Percentiles rank a stretch among this genome's conserved stretches.
Evolutionary conservation across 345 rosid genomes (phyloP).

Genomic region (Iberis pinnata): DNA sequence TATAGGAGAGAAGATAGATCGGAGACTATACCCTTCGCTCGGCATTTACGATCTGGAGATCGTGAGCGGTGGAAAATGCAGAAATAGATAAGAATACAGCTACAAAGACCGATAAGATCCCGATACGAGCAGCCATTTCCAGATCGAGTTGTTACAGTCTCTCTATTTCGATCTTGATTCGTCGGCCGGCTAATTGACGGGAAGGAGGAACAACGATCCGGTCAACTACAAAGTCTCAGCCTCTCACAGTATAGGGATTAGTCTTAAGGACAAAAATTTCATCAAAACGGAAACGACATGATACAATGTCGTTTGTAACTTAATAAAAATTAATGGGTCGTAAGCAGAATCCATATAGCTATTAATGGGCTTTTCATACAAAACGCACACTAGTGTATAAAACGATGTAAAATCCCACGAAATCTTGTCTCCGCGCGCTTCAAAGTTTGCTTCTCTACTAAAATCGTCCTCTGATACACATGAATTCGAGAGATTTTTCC

Average conservation of each 20-base stretch:
- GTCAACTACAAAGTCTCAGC: slow-evolving; percentile 33
- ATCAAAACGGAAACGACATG: background rate
- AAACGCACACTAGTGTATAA: too few relatives aligned
- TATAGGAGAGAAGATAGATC: slow-evolving; percentile 1
- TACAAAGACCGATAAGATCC: slow-evolving; percentile 34
- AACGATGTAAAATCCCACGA: too few relatives aligned
- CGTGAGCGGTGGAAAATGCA: slow-evolving; percentile 37
- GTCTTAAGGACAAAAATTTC: background rate
- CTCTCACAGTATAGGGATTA: slow-evolving; percentile 22
- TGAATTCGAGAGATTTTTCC: too few relatives aligned
- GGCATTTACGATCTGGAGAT: slow-evolving; percentile 68
- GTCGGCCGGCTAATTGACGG: slow-evolving; percentile 15
- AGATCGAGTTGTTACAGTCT: too few relatives aligned
- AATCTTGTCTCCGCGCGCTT: too few relatives aligned
- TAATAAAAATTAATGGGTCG: slow-evolving; percentile 2
- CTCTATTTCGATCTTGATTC: too few relatives aligned
- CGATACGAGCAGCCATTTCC: slow-evolving; percentile 42
- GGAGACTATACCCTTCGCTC: slow-evolving; percentile 70
- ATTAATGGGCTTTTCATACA: slow-evolving; percentile 1
- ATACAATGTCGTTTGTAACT: background rate
- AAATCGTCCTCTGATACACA: too few relatives aligned
- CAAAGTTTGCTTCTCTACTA: too few relatives aligned
- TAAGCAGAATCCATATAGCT: background rate
- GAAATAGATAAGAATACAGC: slow-evolving; percentile 32
- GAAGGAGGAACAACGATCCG: slow-evolving; percentile 22